These are phyloP conservation scores for Candida smagusa DNA, from an alignment of 1,139 yeast genomes.

Conservation along the genomic window DNA sequence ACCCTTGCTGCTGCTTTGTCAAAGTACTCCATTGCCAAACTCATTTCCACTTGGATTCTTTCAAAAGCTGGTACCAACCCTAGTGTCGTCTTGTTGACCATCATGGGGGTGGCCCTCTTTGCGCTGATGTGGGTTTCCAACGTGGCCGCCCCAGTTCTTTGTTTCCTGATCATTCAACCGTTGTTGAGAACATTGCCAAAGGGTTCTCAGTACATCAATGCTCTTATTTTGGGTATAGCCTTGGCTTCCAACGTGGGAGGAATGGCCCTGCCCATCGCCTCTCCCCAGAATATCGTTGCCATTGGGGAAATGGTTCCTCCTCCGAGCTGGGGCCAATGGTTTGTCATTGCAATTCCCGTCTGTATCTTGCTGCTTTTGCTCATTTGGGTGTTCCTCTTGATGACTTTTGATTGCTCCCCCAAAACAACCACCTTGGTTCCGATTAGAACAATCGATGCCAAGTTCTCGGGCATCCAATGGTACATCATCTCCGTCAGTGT, in stretches of 20 bases:
- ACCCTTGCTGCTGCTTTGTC: conserved; percentile 72
- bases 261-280: conserved; percentile 78
- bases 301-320: conserved; percentile 64
- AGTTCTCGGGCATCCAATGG: conserved; percentile 61
- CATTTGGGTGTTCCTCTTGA: conserved; percentile 55
- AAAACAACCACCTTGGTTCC: conserved; percentile 41
- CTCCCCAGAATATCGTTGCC: conserved; percentile 76
- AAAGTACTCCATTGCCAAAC: conserved; percentile 66
- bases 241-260: conserved; percentile 73
- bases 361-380: conserved; percentile 52
- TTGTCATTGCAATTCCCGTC: conserved; percentile 64
- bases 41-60: conserved; percentile 62
- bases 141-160: conserved; percentile 75
- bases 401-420: conserved; percentile 52
- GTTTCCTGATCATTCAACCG: conserved; percentile 66
- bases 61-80: conserved; percentile 68
- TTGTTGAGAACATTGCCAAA: conserved; percentile 60
- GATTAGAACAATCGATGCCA: conserved; percentile 59
- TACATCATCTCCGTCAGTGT: conserved; percentile 52
- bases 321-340: conserved; percentile 79
- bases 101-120: conserved; percentile 67
- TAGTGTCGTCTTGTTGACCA: conserved; percentile 55
- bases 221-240: conserved; percentile 69
- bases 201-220: conserved; percentile 58
- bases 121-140: conserved; percentile 78